Percentiles rank a stretch among this genome's conserved stretches.
Conservation (phyloP, 495 filamentous ascomycete genomes). For the Amphirosellinia nigrospora region DNA sequence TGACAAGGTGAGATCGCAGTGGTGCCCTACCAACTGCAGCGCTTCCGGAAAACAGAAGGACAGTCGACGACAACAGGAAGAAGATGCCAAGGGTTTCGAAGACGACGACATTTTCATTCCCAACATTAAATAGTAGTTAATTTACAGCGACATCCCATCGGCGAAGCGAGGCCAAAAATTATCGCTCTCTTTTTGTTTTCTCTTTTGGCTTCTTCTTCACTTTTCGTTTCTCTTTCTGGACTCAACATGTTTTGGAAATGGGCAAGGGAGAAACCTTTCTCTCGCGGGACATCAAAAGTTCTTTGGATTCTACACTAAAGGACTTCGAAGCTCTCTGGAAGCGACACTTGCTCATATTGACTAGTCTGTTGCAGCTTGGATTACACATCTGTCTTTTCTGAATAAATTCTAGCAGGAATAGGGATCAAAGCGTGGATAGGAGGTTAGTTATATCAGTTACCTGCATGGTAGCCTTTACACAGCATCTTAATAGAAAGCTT, state of each 20-base stretch:
- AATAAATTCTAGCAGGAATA: neutral
- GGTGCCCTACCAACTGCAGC: neutral
- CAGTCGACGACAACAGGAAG: no score
- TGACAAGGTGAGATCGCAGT: neutral
- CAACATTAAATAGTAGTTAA: neutral
- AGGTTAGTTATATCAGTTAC: neutral
- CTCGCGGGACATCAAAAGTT: neutral
- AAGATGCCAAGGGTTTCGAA: neutral
- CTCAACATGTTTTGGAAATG: neutral
- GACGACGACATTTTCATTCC: slow-evolving; percentile 5
- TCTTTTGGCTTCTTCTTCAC: neutral
- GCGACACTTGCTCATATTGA: neutral
- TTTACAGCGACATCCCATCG: neutral
- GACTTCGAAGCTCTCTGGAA: neutral
- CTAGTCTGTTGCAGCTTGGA: neutral
- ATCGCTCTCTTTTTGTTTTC: neutral
- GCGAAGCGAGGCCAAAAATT: neutral
- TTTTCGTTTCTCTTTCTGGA: neutral
- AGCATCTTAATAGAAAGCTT: neutral
- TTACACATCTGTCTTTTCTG: neutral
- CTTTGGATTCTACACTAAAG: neutral
- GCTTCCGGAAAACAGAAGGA: neutral
- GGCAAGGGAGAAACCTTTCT: neutral
- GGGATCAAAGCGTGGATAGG: neutral
- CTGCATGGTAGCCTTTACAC: neutral